Percentiles rank a stretch among this genome's conserved stretches.
phyloP scores from a whole-genome alignment of 2,329 filamentous ascomycete species.

The Chaetomiaceae sp. region DNA sequence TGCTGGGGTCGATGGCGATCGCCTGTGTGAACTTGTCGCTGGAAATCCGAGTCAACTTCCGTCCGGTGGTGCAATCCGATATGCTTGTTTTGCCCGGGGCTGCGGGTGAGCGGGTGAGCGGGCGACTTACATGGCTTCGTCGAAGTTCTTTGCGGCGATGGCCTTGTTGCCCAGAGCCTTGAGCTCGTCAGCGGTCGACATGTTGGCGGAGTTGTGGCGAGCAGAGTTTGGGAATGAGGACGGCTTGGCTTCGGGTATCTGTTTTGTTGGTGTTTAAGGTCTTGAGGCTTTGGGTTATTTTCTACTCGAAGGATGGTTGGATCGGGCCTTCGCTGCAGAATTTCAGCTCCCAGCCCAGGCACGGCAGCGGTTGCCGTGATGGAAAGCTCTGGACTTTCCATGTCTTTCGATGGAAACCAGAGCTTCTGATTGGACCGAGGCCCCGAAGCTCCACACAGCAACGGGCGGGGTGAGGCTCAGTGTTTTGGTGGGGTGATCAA shows the following conservation, averaged over 20 bases:
- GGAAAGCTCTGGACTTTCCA: conserved; percentile 28
- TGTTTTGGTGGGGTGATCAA: conserved; percentile 1
- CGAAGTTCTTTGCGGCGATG: conserved; percentile 95
- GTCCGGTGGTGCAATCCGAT: too few species aligned
- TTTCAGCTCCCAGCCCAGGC: conserved; percentile 11
- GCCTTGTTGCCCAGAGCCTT: conserved; percentile 99
- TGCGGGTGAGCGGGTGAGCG: neutral
- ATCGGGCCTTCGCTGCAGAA: conserved; percentile 11
- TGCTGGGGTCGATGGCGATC: conserved; percentile 78
- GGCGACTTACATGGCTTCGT: conserved; percentile 79
- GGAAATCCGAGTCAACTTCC: conserved; percentile 10
- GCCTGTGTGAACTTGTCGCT: conserved; percentile 94
- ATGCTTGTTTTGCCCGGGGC: neutral
- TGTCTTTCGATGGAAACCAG: conserved; percentile 26
- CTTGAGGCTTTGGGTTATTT: too few species aligned
- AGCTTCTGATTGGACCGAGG: conserved; percentile 22
- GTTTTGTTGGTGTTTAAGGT: neutral
- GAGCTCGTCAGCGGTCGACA: conserved; percentile 68
- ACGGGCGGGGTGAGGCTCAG: conserved; percentile 7
- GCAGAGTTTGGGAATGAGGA: neutral
- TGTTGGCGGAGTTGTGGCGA: conserved; percentile 27
- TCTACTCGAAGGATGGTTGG: neutral
- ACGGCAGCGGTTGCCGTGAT: conserved; percentile 10
- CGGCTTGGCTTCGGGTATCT: neutral
- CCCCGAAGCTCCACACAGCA: conserved; percentile 21